Base-by-base conservation (phyloP, 2,329 filamentous ascomycete genomes). In the Colletotrichum paranaense region DNA sequence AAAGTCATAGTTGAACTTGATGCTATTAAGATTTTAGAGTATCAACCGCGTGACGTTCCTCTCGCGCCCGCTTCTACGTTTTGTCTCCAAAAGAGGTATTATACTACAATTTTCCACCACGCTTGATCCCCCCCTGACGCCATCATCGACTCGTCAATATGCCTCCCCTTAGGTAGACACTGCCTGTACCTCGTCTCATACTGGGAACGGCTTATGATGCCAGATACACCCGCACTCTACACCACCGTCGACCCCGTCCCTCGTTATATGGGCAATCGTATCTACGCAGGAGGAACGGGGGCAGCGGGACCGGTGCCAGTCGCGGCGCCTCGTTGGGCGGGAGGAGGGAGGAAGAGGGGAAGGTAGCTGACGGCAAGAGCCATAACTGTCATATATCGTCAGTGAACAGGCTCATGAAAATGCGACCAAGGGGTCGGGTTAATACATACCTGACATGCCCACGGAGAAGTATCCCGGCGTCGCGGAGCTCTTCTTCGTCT, bases 391-490 rank as follows among this genome's bases (percentile, higher is more conserved):
- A 9, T 38, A 49, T 60, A 32, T 12, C 32, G 55, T 72, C 58
- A 65, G 73, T 42, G 11, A 8, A 35, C 32, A 1, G 16, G 1
- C 28, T 6, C 1, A n/a, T 8, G 26, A 11, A 16, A 46, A 12
- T 14, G 6, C 14, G 14, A 3, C 28, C 3, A 28, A 5, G 26
- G 32, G 26, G n/a, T 59, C 28, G 28, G 28, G 28, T 28, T 0
- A 1, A 28, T 28, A 28, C 28, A 7, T 7, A 95, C 93, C 79
- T 24, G 94, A 91, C 93, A 97, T 97, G 82, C 92, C 89, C 68
- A 97, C 91, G 68, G 91, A 92, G 83, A 97, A 92, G 78, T 87
- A 87, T 19, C 87, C 84, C 2, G 95, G 95, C 5, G 94, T 95
- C 58, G 87, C 85, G 30, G 90, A 84, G 72, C 84, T 92, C 81